Percentiles rank a stretch among this genome's conserved stretches.
Conservation (phyloP, 2,329 filamentous ascomycete species). For the Geosmithia morbida region DNA sequence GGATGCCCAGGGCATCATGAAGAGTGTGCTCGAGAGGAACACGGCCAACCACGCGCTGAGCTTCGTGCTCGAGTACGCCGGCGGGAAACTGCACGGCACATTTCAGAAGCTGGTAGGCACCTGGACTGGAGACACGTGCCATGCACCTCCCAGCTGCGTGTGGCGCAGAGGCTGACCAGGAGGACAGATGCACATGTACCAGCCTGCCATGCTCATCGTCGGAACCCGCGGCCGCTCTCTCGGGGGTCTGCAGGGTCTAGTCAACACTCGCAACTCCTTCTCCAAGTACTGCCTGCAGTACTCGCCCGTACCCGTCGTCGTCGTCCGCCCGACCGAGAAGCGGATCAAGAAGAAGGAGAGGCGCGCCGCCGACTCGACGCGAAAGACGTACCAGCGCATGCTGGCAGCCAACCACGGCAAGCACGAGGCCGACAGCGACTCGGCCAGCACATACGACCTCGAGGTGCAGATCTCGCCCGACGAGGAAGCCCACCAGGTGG, state of each 20-base stretch:
- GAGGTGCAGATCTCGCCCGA: constrained; percentile 40
- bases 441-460: constrained; percentile 36
- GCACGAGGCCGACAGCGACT: constrained; percentile 43
- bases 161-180: neutral
- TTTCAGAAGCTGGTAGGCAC: constrained; percentile 72
- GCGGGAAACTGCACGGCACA: constrained; percentile 79
- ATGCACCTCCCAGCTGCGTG: too few relatives aligned
- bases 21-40: constrained; percentile 68
- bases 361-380: constrained; percentile 59
- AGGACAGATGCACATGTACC: constrained; percentile 71
- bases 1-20: constrained; percentile 61
- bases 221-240: constrained; percentile 76
- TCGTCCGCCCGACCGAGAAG: constrained; percentile 77
- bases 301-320: constrained; percentile 83
- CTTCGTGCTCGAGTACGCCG: constrained; percentile 71
- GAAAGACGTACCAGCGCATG: constrained; percentile 67
- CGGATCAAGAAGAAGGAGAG: constrained; percentile 83
- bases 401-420: constrained; percentile 46
- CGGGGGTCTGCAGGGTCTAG: constrained; percentile 71
- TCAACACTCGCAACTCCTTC: constrained; percentile 67
- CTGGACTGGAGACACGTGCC: too few relatives aligned
- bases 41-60: constrained; percentile 67
- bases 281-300: constrained; percentile 93
- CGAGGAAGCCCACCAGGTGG: constrained; percentile 50
- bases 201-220: constrained; percentile 81